A percentile compares a stretch with the other conserved stretches of the same genome.
phyloP scores from a whole-genome alignment of 805 yeast species.

The Yarrowia hollandica region DNA sequence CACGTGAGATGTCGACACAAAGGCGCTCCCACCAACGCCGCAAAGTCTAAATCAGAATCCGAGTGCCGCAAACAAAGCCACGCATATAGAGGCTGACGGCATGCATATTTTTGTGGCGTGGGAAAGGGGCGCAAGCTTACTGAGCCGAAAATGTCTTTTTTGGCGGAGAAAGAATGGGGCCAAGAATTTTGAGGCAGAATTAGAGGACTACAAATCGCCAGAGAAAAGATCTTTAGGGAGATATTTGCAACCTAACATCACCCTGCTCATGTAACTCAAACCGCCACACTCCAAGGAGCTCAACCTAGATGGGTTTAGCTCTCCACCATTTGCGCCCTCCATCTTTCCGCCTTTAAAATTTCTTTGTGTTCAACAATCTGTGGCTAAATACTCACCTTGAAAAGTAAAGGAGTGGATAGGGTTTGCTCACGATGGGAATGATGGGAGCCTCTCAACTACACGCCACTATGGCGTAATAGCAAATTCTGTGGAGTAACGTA shows the following conservation, averaged over 20 bases:
- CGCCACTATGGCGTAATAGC: constrained; percentile 7
- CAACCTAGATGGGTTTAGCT: constrained; percentile 2
- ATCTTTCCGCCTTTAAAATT: neutral
- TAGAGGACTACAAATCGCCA: no score
- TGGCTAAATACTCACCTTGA: constrained; percentile 17
- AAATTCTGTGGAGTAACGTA: neutral
- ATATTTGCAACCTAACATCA: neutral
- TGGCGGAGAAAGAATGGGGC: no score
- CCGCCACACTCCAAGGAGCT: neutral
- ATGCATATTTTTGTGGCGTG: constrained; percentile 27
- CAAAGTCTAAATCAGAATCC: neutral
- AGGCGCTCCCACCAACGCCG: neutral
- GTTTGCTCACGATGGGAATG: neutral
- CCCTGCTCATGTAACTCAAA: neutral
- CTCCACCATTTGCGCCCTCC: neutral
- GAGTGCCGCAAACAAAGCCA: neutral
- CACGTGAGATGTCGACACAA: constrained; percentile 30
- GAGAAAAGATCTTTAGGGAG: no score
- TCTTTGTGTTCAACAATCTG: neutral
- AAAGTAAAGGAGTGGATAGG: constrained; percentile 1
- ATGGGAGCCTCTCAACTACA: no score
- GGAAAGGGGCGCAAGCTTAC: constrained; percentile 9
- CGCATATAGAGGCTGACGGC: constrained; percentile 4
- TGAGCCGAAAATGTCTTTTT: neutral
- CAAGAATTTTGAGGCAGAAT: no score